A percentile compares a stretch with the other conserved stretches of the same genome.
phyloP scores from a whole-genome alignment of 345 rosid species.

The Populus euphratica region DNA sequence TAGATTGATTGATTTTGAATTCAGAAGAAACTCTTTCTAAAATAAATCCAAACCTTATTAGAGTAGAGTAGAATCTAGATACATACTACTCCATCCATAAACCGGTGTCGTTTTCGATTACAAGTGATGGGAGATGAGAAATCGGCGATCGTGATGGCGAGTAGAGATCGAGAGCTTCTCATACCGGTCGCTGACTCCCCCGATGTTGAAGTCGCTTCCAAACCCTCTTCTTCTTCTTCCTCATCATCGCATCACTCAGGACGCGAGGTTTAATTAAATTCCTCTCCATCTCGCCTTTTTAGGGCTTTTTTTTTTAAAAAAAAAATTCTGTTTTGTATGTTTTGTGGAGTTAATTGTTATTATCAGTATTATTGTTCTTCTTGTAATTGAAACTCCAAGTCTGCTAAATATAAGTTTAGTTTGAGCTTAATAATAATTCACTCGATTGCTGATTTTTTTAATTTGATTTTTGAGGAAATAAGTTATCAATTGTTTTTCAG shows the following conservation, averaged over 20 bases:
- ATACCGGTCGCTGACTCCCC: conserved; percentile 68
- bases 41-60: neutral
- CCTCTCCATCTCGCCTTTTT: neutral
- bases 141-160: conserved; percentile 57
- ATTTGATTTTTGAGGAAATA: neutral
- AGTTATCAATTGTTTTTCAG: neutral
- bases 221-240: conserved; percentile 57
- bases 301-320: neutral
- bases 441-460: neutral
- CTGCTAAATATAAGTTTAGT: neutral
- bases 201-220: conserved; percentile 41
- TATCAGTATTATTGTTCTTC: too few species aligned
- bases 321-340: too few species aligned
- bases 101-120: neutral
- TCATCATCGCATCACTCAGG: conserved; percentile 70
- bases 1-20: neutral
- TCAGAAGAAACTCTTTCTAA: neutral
- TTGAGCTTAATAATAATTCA: neutral
- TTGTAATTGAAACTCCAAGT: neutral
- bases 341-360: too few species aligned
- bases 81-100: too few species aligned
- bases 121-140: conserved; percentile 71
- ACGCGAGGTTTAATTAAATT: conserved; percentile 54
- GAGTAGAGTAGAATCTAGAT: too few species aligned
- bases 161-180: conserved; percentile 83